Evolutionary conservation across 2,329 filamentous ascomycete species (phyloP).

Genomic region (Didymella exigua): DNA sequence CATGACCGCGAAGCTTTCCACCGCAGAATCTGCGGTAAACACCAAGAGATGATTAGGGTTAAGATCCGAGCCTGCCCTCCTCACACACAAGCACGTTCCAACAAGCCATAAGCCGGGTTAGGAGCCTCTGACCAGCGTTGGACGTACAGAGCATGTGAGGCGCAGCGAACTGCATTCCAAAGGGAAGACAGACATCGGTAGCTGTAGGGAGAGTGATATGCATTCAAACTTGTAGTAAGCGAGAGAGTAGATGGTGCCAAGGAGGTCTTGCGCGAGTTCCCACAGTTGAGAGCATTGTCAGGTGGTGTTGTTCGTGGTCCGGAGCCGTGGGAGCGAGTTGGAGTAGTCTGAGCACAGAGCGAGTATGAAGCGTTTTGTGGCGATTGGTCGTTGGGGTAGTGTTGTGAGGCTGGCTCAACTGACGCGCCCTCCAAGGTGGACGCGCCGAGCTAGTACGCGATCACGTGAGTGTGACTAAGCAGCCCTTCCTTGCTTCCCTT

Average conservation of each 20-base stretch:
- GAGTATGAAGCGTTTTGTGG: constrained; percentile 15
- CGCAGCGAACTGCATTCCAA: constrained; percentile 59
- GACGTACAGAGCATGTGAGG: constrained; percentile 45
- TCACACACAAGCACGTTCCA: constrained; percentile 46
- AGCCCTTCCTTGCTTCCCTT: not conserved
- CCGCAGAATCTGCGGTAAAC: constrained; percentile 55
- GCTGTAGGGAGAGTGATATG: constrained; percentile 81
- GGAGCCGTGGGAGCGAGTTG: constrained; percentile 2
- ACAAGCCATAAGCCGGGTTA: constrained; percentile 59
- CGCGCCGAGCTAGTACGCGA: constrained; percentile 5
- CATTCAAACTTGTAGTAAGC: constrained; percentile 49
- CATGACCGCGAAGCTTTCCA: constrained; percentile 54
- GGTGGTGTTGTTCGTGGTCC: constrained; percentile 20
- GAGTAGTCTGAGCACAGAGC: constrained; percentile 4
- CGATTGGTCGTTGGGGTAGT: constrained; percentile 24
- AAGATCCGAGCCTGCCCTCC: constrained; percentile 83
- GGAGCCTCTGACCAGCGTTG: constrained; percentile 66
- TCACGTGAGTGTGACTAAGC: not conserved
- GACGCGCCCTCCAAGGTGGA: constrained; percentile 23
- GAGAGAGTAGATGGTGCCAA: constrained; percentile 39
- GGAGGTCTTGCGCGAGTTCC: constrained; percentile 33
- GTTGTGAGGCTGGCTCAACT: constrained; percentile 13
- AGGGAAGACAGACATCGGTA: constrained; percentile 73
- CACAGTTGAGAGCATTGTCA: constrained; percentile 37
- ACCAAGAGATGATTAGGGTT: constrained; percentile 90